Conservation (phyloP, 768 basidiomycete species). For the Suillus hirtellus region DNA sequence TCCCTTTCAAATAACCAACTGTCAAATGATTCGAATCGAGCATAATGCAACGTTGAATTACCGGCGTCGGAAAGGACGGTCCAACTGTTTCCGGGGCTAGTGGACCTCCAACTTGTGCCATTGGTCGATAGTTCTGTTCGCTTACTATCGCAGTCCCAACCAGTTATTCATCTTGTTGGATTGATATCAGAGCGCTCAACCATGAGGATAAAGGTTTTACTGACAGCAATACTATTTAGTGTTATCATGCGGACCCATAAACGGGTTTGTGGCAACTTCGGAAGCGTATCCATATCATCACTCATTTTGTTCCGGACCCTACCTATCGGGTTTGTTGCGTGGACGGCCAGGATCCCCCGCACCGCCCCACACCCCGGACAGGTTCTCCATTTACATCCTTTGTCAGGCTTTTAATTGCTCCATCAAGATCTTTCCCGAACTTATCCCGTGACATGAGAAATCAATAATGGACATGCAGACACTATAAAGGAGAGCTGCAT, state of each 20-base stretch:
- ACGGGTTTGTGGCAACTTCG: not conserved
- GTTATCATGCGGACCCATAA: not conserved
- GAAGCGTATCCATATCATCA: not conserved
- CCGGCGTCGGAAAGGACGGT: not conserved
- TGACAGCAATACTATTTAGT: not conserved
- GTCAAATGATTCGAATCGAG: not conserved
- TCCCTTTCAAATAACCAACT: not conserved
- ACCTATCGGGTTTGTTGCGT: not conserved
- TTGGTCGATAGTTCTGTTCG: no score
- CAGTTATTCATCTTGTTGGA: no score
- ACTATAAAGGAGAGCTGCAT: not conserved
- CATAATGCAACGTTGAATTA: not conserved
- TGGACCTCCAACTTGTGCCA: no score
- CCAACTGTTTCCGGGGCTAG: no score
- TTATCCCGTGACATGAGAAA: conserved; percentile 7
- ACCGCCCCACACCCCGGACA: conserved; percentile 4
- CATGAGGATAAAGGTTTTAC: no score
- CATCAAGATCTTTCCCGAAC: not conserved
- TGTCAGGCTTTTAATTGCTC: no score
- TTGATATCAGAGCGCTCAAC: no score
- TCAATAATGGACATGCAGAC: not conserved
- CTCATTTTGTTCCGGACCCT: not conserved
- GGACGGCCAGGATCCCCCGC: conserved; percentile 4
- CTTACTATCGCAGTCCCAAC: no score
- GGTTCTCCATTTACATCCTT: not conserved